Conservation (phyloP, 495 filamentous ascomycete species). For the Corynascus novoguineensis region DNA sequence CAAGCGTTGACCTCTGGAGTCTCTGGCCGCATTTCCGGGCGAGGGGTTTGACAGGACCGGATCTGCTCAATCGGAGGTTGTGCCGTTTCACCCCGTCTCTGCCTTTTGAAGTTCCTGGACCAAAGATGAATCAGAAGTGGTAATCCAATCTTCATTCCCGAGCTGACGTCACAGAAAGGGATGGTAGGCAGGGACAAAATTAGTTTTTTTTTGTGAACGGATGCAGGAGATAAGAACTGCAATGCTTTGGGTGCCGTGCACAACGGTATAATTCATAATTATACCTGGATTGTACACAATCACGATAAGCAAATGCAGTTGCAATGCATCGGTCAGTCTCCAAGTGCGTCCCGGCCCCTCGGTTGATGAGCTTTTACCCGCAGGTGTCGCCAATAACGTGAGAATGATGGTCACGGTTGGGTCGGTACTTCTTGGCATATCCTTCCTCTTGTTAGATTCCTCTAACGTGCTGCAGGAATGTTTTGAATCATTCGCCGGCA, state of each 20-base stretch:
- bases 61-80: neutral
- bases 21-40: neutral
- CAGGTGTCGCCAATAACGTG: constrained; percentile 17
- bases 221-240: neutral
- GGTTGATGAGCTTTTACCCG: constrained; percentile 26
- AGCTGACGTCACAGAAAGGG: constrained; percentile 3
- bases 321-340: constrained; percentile 20
- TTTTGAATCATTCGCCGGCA: neutral
- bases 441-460: neutral
- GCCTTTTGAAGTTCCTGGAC: neutral
- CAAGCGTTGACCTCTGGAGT: neutral
- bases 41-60: neutral
- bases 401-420: constrained; percentile 7
- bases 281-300: no score
- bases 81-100: neutral
- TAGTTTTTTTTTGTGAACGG: neutral
- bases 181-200: neutral
- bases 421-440: constrained; percentile 11
- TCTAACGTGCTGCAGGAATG: neutral
- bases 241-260: no score
- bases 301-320: no score
- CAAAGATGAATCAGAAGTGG: neutral
- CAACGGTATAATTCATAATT: no score
- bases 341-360: constrained; percentile 28
- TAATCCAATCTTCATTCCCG: constrained; percentile 1